Conservation (phyloP, 352 stramenopile genomes). For the Thraustochytrium striatum region DNA sequence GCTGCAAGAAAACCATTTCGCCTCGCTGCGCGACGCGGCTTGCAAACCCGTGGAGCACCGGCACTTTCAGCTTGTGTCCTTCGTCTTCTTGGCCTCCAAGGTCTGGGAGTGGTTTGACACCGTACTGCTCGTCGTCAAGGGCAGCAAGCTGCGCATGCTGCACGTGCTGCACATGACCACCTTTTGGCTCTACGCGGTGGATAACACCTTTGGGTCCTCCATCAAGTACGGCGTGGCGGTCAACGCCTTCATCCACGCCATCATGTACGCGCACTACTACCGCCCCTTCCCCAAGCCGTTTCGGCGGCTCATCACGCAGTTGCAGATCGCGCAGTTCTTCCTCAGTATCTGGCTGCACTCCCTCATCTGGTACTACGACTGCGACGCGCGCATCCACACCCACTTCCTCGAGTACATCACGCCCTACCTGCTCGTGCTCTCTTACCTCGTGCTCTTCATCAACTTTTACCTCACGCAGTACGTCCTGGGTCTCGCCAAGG, state of each 20-base stretch:
- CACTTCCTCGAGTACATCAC: slow-evolving; percentile 41
- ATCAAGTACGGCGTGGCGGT: slow-evolving; percentile 41
- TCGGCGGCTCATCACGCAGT: slow-evolving; percentile 19
- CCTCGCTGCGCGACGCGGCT: not conserved
- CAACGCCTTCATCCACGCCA: slow-evolving; percentile 35
- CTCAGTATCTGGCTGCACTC: slow-evolving; percentile 11
- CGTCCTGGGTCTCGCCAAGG: not conserved
- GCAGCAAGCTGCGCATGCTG: not conserved
- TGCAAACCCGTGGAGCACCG: not conserved
- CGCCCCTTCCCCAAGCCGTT: slow-evolving; percentile 19
- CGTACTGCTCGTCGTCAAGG: not conserved
- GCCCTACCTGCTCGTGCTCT: slow-evolving; percentile 25
- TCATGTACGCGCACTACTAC: slow-evolving; percentile 46
- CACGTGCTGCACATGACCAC: slow-evolving; percentile 22
- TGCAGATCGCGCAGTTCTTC: slow-evolving; percentile 43
- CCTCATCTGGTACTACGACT: slow-evolving; percentile 18
- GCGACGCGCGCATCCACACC: slow-evolving; percentile 10
- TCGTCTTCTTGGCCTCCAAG: slow-evolving; percentile 11
- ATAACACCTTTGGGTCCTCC: slow-evolving; percentile 24
- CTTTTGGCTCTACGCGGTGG: slow-evolving; percentile 45
- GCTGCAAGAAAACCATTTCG: slow-evolving; percentile 24
- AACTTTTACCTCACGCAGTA: slow-evolving; percentile 44
- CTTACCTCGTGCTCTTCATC: slow-evolving; percentile 41
- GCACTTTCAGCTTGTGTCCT: slow-evolving; percentile 31
- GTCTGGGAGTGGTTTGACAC: slow-evolving; percentile 47